phyloP scores from a whole-genome alignment of 2,329 filamentous ascomycete species.

The Beauveria sp. region DNA sequence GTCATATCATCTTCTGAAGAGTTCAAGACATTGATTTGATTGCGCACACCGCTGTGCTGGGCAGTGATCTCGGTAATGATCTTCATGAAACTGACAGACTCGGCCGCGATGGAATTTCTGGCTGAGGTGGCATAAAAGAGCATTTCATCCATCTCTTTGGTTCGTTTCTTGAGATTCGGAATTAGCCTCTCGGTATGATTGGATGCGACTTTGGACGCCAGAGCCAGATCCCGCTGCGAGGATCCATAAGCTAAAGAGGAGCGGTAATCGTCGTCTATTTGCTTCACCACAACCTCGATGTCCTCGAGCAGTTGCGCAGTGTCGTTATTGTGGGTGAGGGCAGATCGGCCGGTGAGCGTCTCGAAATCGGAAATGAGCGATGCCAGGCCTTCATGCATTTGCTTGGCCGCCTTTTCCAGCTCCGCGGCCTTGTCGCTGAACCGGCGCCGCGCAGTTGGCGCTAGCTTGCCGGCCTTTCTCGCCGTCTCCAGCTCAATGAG shows the following conservation, averaged over 20 bases:
- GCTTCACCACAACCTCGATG: slow-evolving; percentile 76
- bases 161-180: slow-evolving; percentile 48
- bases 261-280: slow-evolving; percentile 80
- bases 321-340: slow-evolving; percentile 53
- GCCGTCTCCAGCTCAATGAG: slow-evolving; percentile 69
- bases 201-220: slow-evolving; percentile 56
- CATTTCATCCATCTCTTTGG: slow-evolving; percentile 54
- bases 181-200: slow-evolving; percentile 56
- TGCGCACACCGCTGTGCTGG: slow-evolving; percentile 63
- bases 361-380: slow-evolving; percentile 57
- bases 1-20: slow-evolving; percentile 68
- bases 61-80: slow-evolving; percentile 74
- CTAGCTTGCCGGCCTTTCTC: slow-evolving; percentile 61
- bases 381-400: slow-evolving; percentile 55
- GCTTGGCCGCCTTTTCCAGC: slow-evolving; percentile 51
- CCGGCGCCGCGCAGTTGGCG: slow-evolving; percentile 47
- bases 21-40: slow-evolving; percentile 63
- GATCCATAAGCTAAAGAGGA: slow-evolving; percentile 62
- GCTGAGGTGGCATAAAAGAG: slow-evolving; percentile 52
- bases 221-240: slow-evolving; percentile 51
- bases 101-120: slow-evolving; percentile 59
- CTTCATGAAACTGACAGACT: slow-evolving; percentile 69
- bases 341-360: slow-evolving; percentile 45
- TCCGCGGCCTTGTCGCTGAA: slow-evolving; percentile 54
- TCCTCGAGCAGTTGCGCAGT: slow-evolving; percentile 67